Evolutionary conservation across 805 yeast genomes (phyloP).

Genomic region (Kodamaea lidongshanica): DNA sequence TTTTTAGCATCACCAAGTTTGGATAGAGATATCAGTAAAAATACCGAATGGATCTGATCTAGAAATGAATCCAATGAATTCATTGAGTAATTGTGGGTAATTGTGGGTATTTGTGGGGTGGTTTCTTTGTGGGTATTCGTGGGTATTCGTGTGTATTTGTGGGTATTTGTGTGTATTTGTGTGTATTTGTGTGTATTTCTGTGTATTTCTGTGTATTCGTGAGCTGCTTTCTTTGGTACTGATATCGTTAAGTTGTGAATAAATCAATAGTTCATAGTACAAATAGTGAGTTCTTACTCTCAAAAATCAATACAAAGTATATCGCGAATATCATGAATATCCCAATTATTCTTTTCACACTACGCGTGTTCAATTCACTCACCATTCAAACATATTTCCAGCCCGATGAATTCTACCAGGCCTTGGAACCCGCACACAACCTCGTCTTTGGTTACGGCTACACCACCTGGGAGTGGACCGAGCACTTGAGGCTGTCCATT

Average conservation of each 20-base stretch:
- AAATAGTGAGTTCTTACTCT: too few relatives aligned
- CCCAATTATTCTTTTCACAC: too few relatives aligned
- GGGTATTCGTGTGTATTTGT: too few relatives aligned
- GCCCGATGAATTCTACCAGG: conserved; percentile 93
- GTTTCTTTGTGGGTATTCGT: conserved; percentile 2
- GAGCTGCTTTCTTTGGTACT: background rate
- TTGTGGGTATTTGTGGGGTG: conserved; percentile 13
- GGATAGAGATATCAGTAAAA: conserved; percentile 2
- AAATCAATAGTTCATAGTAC: too few relatives aligned
- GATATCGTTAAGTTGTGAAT: background rate
- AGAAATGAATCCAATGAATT: conserved; percentile 4
- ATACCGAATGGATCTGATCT: conserved; percentile 5
- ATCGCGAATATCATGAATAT: too few relatives aligned
- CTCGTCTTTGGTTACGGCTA: conserved; percentile 74
- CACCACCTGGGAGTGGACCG: conserved; percentile 91
- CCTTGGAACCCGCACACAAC: conserved; percentile 84
- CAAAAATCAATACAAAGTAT: conserved; percentile 2
- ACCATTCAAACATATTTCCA: conserved; percentile 75
- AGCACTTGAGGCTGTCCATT: conserved; percentile 65
- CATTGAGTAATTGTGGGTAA: too few relatives aligned
- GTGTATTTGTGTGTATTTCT: too few relatives aligned
- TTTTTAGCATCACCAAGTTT: conserved; percentile 16
- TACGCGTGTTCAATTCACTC: conserved; percentile 60
- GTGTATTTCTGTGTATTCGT: background rate
- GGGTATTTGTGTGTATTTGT: too few relatives aligned